These are phyloP conservation scores for Yarrowia sp. DNA, from an alignment of 805 yeast species.

Conservation along the genomic window DNA sequence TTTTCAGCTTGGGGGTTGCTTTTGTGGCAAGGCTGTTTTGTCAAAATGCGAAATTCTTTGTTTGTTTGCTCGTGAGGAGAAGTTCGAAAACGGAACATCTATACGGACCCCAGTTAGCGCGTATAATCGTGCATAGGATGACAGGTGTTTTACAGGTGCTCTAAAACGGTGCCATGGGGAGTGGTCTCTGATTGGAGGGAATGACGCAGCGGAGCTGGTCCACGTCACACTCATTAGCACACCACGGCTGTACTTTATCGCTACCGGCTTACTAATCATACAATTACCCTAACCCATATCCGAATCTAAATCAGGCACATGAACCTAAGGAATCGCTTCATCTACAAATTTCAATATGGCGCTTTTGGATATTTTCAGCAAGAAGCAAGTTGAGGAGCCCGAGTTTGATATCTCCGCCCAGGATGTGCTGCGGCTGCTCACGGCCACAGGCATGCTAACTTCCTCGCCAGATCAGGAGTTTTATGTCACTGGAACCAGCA, in stretches of 20 bases:
- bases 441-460: constrained; percentile 14
- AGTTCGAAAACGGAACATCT: no score
- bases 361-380: constrained; percentile 21
- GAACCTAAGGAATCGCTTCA: constrained; percentile 1
- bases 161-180: no score
- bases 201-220: no score
- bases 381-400: constrained; percentile 11
- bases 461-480: constrained; percentile 32
- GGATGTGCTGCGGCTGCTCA: constrained; percentile 30
- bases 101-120: no score
- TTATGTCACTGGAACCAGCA: constrained; percentile 19
- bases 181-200: no score
- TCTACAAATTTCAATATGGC: constrained; percentile 26
- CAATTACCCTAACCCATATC: constrained; percentile 8
- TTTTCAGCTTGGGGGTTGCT: neutral
- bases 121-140: no score
- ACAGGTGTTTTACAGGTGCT: no score
- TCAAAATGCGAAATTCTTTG: no score
- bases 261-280: neutral
- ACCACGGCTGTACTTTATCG: no score
- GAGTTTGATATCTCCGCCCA: constrained; percentile 15
- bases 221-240: no score
- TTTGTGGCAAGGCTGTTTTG: no score
- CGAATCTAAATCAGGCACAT: neutral
- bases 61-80: no score